These are phyloP conservation scores for Wickerhamomyces silvicola DNA, from an alignment of 805 yeast species.

Conservation along the genomic window DNA sequence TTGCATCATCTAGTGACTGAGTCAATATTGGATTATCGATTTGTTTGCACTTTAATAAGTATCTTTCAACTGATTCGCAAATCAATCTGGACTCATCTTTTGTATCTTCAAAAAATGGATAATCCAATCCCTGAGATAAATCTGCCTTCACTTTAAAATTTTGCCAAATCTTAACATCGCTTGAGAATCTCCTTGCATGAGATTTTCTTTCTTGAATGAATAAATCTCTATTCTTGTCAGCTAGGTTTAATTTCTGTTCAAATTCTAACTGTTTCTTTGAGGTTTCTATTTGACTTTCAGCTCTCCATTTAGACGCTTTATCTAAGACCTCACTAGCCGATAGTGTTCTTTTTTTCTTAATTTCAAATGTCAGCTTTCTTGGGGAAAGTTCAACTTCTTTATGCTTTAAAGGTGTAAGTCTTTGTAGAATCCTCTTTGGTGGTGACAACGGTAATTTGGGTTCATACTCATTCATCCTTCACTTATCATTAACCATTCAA, in stretches of 20 bases:
- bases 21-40: background rate
- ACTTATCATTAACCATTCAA: too few species aligned
- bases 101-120: too few species aligned
- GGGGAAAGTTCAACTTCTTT: background rate
- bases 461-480: background rate
- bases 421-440: constrained; percentile 2
- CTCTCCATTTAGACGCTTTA: constrained; percentile 4
- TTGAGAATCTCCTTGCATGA: constrained; percentile 4
- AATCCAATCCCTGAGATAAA: too few species aligned
- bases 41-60: background rate
- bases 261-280: constrained; percentile 1
- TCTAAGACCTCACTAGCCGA: constrained; percentile 4
- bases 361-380: background rate
- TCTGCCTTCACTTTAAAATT: too few species aligned
- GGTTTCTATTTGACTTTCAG: background rate
- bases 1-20: background rate
- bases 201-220: background rate
- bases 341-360: constrained; percentile 2
- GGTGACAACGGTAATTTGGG: constrained; percentile 2
- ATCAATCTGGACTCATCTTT: too few species aligned
- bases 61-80: background rate
- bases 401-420: constrained; percentile 3
- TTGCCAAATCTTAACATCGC: too few species aligned
- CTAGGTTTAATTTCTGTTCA: background rate
- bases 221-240: constrained; percentile 1